phyloP scores from a whole-genome alignment of 306 rosid genomes.

The Cucumis sativus region DNA sequence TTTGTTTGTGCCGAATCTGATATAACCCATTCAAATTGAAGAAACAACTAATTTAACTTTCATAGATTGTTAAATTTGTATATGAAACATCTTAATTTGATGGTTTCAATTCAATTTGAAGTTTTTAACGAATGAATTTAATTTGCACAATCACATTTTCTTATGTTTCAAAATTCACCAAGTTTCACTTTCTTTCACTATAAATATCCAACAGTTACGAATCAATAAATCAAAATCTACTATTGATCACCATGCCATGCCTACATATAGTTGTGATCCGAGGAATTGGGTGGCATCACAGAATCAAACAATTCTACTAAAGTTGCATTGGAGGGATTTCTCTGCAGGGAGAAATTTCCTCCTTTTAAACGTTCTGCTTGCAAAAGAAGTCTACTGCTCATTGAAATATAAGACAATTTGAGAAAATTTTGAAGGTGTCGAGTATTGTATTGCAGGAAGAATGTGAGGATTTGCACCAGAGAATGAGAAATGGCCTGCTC shows the following conservation, averaged over 20 bases:
- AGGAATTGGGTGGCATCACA: neutral
- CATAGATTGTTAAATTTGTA: too few species aligned
- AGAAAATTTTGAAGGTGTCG: neutral
- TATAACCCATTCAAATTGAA: too few species aligned
- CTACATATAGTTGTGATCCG: neutral
- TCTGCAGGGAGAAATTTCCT: neutral
- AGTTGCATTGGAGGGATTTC: neutral
- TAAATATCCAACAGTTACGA: neutral
- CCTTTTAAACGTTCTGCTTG: neutral
- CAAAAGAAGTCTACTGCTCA: neutral
- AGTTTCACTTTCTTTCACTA: too few species aligned
- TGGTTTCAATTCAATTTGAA: too few species aligned
- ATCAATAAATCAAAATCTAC: neutral
- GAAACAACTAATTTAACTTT: too few species aligned
- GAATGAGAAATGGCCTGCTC: conserved; percentile 43
- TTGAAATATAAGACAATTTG: neutral
- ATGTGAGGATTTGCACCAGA: conserved; percentile 47
- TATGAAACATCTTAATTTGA: too few species aligned
- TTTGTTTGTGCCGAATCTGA: neutral
- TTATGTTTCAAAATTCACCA: too few species aligned
- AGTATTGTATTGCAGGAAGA: conserved; percentile 66
- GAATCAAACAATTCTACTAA: neutral
- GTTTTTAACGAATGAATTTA: too few species aligned
- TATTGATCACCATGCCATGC: neutral
- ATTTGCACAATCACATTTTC: too few species aligned